Percentiles rank a stretch among this genome's conserved stretches.
These are phyloP conservation scores for Trichophyton simii DNA, from an alignment of 2,329 filamentous ascomycete species.

Conservation along the genomic window DNA sequence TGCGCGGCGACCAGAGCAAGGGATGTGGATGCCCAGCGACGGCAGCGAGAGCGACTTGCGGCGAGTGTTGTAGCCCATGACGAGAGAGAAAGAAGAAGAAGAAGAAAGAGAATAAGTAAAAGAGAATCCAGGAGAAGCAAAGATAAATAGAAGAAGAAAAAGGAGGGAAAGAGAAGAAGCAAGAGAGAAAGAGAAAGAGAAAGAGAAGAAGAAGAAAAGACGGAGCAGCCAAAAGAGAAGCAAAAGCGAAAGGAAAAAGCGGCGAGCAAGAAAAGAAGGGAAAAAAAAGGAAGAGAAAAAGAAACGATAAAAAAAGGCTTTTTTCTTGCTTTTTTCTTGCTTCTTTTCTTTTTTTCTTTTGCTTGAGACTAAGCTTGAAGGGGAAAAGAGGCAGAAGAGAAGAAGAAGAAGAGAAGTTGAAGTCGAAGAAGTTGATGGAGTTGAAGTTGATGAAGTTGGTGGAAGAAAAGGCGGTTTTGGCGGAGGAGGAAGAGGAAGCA, in stretches of 20 bases:
- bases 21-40: slow-evolving; percentile 81
- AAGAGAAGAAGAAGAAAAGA: slow-evolving; percentile 6
- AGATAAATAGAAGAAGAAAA: slow-evolving; percentile 6
- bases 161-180: background rate
- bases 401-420: background rate
- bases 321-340: too few species aligned
- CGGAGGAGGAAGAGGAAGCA: background rate
- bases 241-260: slow-evolving; percentile 7
- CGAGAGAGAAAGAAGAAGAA: slow-evolving; percentile 15
- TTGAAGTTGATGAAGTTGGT: background rate
- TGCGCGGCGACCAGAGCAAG: slow-evolving; percentile 44
- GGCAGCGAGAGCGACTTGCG: slow-evolving; percentile 89
- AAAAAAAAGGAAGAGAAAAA: background rate
- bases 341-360: too few species aligned
- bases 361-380: background rate
- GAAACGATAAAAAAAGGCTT: background rate
- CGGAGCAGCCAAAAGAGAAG: slow-evolving; percentile 6
- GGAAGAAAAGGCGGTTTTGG: background rate
- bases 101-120: slow-evolving; percentile 4
- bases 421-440: background rate
- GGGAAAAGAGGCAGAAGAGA: background rate
- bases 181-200: slow-evolving; percentile 1
- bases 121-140: slow-evolving; percentile 6
- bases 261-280: background rate
- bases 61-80: slow-evolving; percentile 92